Evolutionary conservation across 1,139 yeast species (phyloP).

Genomic region (Candida mesenterica): DNA sequence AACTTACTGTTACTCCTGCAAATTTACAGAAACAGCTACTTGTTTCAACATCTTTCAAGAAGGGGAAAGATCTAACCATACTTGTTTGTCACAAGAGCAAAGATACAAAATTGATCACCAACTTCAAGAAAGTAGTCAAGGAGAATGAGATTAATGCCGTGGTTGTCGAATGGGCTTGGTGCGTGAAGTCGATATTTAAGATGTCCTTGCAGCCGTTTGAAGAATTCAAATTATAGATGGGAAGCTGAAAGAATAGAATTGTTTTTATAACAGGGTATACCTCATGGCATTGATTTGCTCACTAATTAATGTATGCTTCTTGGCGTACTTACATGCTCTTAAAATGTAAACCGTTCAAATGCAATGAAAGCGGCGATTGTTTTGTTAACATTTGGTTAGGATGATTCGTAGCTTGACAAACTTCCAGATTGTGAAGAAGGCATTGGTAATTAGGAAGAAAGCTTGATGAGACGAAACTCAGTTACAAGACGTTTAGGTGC

Average conservation of each 20-base stretch:
- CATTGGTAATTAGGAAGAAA: no score
- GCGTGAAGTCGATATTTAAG: slow-evolving; percentile 57
- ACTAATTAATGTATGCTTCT: no score
- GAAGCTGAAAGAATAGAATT: background rate
- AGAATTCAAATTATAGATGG: slow-evolving; percentile 4
- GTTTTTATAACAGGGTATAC: no score
- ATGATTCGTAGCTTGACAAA: no score
- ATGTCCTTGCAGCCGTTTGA: slow-evolving; percentile 34
- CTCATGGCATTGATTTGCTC: no score
- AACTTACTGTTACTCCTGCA: slow-evolving; percentile 11
- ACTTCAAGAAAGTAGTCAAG: slow-evolving; percentile 33
- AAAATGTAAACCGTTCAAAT: no score
- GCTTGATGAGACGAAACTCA: no score
- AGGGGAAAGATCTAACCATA: slow-evolving; percentile 20
- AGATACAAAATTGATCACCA: slow-evolving; percentile 44
- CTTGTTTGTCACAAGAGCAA: slow-evolving; percentile 41
- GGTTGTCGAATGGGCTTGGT: slow-evolving; percentile 69
- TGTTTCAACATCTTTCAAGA: slow-evolving; percentile 7
- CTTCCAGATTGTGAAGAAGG: no score
- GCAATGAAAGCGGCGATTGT: no score
- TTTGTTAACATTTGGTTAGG: no score
- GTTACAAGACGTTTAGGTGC: no score
- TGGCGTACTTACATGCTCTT: no score
- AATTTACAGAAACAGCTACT: slow-evolving; percentile 10
- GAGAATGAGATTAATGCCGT: slow-evolving; percentile 18